These are phyloP conservation scores for Astrephomene gubernaculifera DNA, from an alignment of 139 green algal genomes.

Conservation along the genomic window DNA sequence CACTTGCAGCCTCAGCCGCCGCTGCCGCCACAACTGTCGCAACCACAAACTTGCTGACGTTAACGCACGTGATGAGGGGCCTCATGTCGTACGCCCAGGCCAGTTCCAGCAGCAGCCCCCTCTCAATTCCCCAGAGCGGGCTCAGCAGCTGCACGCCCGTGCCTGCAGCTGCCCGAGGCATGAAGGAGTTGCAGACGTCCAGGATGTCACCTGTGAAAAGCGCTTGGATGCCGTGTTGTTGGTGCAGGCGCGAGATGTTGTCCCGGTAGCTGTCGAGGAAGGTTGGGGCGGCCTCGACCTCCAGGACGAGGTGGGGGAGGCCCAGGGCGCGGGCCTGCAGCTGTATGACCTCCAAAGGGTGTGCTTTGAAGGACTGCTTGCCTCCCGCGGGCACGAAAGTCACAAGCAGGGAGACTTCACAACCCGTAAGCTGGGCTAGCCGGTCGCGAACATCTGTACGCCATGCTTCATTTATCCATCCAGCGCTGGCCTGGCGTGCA, in stretches of 20 bases:
- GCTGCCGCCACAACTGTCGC: neutral
- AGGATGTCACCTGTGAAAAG: constrained; percentile 46
- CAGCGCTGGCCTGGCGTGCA: neutral
- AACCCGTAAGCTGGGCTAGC: neutral
- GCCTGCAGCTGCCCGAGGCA: constrained; percentile 8
- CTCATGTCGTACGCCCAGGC: constrained; percentile 31
- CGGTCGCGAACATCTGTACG: neutral
- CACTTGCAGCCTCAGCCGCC: neutral
- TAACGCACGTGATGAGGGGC: constrained; percentile 36
- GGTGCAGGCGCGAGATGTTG: neutral
- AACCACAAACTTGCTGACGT: constrained; percentile 25
- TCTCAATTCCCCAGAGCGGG: constrained; percentile 36
- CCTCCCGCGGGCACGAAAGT: constrained; percentile 34
- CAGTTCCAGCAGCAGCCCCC: constrained; percentile 37
- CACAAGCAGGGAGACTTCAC: constrained; percentile 19
- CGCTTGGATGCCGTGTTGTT: neutral
- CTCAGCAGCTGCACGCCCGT: constrained; percentile 17
- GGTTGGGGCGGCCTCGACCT: constrained; percentile 3
- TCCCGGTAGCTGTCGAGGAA: constrained; percentile 27
- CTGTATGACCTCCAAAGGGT: constrained; percentile 19
- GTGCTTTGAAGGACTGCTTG: constrained; percentile 31
- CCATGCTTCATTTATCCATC: neutral
- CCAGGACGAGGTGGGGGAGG: constrained; percentile 13
- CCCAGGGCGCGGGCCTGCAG: constrained; percentile 28
- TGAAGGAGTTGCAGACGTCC: constrained; percentile 44